phyloP scores from a whole-genome alignment of 352 stramenopile species.

The Plasmopara muralis region DNA sequence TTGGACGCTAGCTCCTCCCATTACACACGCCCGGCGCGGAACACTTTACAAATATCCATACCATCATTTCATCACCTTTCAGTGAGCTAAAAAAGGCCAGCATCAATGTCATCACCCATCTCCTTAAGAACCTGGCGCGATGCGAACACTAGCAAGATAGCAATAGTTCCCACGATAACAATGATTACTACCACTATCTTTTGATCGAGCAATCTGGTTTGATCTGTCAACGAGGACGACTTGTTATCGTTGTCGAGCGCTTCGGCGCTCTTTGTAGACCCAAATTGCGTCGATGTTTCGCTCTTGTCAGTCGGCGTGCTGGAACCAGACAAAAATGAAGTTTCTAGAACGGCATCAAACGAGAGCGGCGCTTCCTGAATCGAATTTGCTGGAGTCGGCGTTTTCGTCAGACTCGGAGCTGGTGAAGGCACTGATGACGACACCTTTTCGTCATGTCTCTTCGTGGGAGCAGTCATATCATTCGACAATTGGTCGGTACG shows the following conservation, averaged over 20 bases:
- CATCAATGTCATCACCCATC: conserved; percentile 30
- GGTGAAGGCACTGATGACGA: neutral
- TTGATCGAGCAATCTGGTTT: conserved; percentile 31
- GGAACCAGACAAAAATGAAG: conserved; percentile 7
- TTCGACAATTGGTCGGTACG: neutral
- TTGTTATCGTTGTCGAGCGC: conserved; percentile 18
- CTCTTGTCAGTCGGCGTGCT: conserved; percentile 6
- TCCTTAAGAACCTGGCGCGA: conserved; percentile 53
- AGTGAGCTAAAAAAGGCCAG: conserved; percentile 22
- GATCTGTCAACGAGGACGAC: conserved; percentile 9
- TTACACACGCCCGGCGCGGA: conserved; percentile 15
- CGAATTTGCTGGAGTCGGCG: conserved; percentile 1
- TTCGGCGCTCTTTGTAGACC: conserved; percentile 6
- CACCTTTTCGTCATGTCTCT: neutral
- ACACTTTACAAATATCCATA: conserved; percentile 20
- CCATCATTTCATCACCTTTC: conserved; percentile 3
- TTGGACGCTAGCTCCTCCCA: conserved; percentile 4
- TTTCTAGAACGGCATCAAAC: conserved; percentile 3
- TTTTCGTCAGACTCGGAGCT: conserved; percentile 7
- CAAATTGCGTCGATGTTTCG: conserved; percentile 10
- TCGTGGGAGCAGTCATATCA: neutral
- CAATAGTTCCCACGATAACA: conserved; percentile 48
- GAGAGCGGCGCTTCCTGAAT: conserved; percentile 1
- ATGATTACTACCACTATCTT: conserved; percentile 56
- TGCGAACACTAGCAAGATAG: conserved; percentile 36